A percentile compares a stretch with the other conserved stretches of the same genome.
phyloP scores from a whole-genome alignment of 805 yeast species.

The Blastobotrys peoriensis region DNA sequence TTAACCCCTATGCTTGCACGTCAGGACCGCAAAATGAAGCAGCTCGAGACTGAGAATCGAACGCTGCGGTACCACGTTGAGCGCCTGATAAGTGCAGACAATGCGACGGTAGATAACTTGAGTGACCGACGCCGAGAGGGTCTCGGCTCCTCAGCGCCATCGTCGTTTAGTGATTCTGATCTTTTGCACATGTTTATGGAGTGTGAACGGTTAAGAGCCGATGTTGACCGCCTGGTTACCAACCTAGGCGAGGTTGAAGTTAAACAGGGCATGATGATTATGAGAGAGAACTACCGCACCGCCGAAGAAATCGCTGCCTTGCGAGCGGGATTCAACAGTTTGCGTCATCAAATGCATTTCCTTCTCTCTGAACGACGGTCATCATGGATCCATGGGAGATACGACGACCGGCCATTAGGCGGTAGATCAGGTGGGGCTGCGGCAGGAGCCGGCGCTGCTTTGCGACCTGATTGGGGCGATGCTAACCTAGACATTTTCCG shows the following conservation, averaged over 20 bases:
- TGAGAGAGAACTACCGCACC: conserved; percentile 30
- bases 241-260: conserved; percentile 29
- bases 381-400: conserved; percentile 7
- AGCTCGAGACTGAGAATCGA: conserved; percentile 30
- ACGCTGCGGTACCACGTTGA: conserved; percentile 27
- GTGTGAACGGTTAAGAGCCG: conserved; percentile 31
- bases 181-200: conserved; percentile 23
- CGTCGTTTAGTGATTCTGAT: conserved; percentile 14
- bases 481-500: conserved; percentile 12
- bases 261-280: conserved; percentile 28
- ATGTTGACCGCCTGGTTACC: conserved; percentile 28
- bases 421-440: no score
- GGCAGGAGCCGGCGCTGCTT: no score
- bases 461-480: no score
- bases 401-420: conserved; percentile 3
- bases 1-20: conserved; percentile 23
- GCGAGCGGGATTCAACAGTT: conserved; percentile 26
- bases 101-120: conserved; percentile 5
- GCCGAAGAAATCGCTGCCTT: conserved; percentile 30
- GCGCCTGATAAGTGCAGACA: conserved; percentile 4
- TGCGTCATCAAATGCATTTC: conserved; percentile 33
- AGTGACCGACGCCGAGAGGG: neutral
- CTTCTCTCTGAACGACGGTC: conserved; percentile 27
- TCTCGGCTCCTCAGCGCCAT: neutral
- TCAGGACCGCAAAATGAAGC: conserved; percentile 25